phyloP scores from a whole-genome alignment of 1,284 basidiomycete species.

The Exobasidium rhododendri region DNA sequence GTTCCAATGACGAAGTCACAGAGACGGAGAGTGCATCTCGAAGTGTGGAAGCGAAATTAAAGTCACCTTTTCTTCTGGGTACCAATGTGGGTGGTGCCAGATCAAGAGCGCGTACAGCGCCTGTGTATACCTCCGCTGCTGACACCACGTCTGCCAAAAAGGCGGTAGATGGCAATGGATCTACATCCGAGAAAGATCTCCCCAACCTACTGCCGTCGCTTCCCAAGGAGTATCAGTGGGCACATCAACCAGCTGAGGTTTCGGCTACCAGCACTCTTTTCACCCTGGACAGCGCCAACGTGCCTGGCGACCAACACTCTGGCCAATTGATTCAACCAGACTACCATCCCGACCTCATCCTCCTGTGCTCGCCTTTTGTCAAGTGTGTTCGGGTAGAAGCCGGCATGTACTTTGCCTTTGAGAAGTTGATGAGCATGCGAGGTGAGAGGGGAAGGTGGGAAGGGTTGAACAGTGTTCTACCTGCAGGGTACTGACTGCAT shows the following conservation, averaged over 20 bases:
- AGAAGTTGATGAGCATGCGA: slow-evolving; percentile 48
- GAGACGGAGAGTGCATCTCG: too few relatives aligned
- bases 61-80: too few relatives aligned
- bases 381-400: slow-evolving; percentile 53
- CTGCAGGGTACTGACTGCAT: too few relatives aligned
- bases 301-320: not conserved
- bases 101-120: not conserved
- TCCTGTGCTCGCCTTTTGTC: slow-evolving; percentile 53
- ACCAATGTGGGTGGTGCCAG: not conserved
- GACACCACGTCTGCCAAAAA: not conserved
- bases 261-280: not conserved
- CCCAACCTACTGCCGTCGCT: slow-evolving; percentile 2
- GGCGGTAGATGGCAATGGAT: not conserved
- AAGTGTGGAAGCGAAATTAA: too few relatives aligned
- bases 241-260: slow-evolving; percentile 11
- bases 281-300: not conserved
- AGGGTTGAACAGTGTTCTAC: slow-evolving; percentile 10
- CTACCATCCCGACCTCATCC: slow-evolving; percentile 52
- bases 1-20: not conserved
- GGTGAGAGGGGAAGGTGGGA: slow-evolving; percentile 16
- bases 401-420: slow-evolving; percentile 55
- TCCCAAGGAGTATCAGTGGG: slow-evolving; percentile 12
- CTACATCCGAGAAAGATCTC: not conserved
- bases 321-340: slow-evolving; percentile 18
- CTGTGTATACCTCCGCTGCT: not conserved